Evolutionary conservation across 1,284 basidiomycete species (phyloP).

Genomic region (Rugosomyces carneus): DNA sequence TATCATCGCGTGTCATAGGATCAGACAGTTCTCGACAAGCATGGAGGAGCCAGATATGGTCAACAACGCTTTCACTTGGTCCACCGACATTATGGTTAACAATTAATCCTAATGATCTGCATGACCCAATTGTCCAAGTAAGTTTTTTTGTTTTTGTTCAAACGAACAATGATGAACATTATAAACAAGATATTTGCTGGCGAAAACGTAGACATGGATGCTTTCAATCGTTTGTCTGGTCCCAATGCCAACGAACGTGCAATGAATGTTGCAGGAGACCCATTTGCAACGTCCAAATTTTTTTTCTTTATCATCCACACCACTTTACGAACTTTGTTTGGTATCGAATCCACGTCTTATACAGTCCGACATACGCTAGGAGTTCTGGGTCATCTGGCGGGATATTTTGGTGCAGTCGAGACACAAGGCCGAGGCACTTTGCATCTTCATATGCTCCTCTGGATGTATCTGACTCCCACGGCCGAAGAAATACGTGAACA

Average conservation of each 20-base stretch:
- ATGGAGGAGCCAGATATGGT: slow-evolving; percentile 10
- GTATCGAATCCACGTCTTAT: not conserved
- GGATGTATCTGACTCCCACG: slow-evolving; percentile 24
- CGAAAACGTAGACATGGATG: slow-evolving; percentile 31
- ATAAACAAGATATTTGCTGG: slow-evolving; percentile 36
- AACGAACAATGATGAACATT: too few species aligned
- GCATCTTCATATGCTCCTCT: slow-evolving; percentile 26
- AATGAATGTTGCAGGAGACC: slow-evolving; percentile 30
- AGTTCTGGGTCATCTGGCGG: not conserved
- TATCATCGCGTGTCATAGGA: slow-evolving; percentile 1
- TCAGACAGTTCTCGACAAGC: slow-evolving; percentile 8
- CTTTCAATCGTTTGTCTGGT: slow-evolving; percentile 21
- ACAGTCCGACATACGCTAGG: not conserved
- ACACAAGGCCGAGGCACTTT: slow-evolving; percentile 24
- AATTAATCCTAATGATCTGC: slow-evolving; percentile 2
- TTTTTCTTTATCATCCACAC: slow-evolving; percentile 21
- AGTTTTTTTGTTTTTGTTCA: too few species aligned
- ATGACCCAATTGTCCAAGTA: slow-evolving; percentile 22
- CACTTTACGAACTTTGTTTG: slow-evolving; percentile 4
- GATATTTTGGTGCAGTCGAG: slow-evolving; percentile 23
- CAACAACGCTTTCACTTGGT: not conserved
- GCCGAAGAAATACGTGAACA: slow-evolving; percentile 20
- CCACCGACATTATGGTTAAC: slow-evolving; percentile 5
- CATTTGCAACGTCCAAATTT: slow-evolving; percentile 32
- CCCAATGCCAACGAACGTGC: slow-evolving; percentile 22